These are phyloP conservation scores for Trichoderma sp. DNA, from an alignment of 2,329 filamentous ascomycete species.

Conservation along the genomic window DNA sequence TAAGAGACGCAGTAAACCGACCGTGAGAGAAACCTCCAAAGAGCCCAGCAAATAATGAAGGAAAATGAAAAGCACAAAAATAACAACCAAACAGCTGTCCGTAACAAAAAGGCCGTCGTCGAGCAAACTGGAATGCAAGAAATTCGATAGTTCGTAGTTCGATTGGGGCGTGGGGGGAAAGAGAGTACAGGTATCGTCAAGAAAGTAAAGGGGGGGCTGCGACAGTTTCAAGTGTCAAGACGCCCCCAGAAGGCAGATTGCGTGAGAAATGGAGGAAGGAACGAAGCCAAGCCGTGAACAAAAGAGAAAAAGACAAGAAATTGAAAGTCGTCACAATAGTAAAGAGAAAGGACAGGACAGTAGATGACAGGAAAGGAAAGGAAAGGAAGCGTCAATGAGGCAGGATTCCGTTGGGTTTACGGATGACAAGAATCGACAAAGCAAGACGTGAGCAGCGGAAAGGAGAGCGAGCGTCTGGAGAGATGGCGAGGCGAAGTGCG, in stretches of 20 bases:
- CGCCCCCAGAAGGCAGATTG: neutral
- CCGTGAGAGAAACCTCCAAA: neutral
- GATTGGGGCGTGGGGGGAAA: slow-evolving; percentile 8
- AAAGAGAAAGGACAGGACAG: neutral
- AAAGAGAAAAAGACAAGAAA: neutral
- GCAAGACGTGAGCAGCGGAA: neutral
- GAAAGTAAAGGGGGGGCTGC: slow-evolving; percentile 12
- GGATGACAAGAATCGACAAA: neutral
- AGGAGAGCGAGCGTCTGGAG: slow-evolving; percentile 7
- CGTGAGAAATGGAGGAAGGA: neutral
- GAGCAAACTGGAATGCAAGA: slow-evolving; percentile 17
- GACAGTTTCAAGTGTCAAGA: slow-evolving; percentile 18
- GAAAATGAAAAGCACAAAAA: neutral
- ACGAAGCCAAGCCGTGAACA: neutral
- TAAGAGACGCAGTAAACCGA: neutral
- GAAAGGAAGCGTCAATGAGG: neutral
- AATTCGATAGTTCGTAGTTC: slow-evolving; percentile 5
- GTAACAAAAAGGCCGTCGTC: neutral
- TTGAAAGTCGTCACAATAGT: neutral
- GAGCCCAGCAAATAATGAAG: neutral
- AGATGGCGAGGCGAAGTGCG: slow-evolving; percentile 5
- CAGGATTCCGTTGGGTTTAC: neutral
- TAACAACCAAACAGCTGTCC: slow-evolving; percentile 6
- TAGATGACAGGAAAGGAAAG: neutral
- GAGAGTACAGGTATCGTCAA: slow-evolving; percentile 3